Conservation (phyloP, 805 yeast species). For the Spencermartinsiella europaea region DNA sequence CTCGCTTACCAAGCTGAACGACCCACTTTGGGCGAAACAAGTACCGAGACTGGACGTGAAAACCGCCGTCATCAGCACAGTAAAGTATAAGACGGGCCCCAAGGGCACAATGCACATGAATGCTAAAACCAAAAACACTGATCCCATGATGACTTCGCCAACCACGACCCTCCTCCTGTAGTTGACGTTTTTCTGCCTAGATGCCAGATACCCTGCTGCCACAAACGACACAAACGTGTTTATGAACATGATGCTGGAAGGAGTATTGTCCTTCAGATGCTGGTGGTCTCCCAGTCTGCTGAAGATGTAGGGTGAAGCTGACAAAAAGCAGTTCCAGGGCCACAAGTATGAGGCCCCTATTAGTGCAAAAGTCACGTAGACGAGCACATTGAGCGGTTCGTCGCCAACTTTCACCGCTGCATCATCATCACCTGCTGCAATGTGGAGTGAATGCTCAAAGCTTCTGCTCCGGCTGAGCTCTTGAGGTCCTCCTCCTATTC, state of each 20-base stretch:
- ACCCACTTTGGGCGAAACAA: constrained; percentile 82
- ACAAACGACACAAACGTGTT: constrained; percentile 65
- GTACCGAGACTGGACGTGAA: constrained; percentile 67
- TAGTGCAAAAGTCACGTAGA: constrained; percentile 54
- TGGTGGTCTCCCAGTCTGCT: constrained; percentile 46
- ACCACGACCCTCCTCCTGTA: constrained; percentile 50
- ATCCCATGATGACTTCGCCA: constrained; percentile 57
- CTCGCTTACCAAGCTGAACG: constrained; percentile 78
- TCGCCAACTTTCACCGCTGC: not conserved
- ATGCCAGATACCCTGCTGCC: constrained; percentile 58
- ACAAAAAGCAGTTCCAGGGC: constrained; percentile 94
- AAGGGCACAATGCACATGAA: constrained; percentile 35
- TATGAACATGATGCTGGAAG: constrained; percentile 84
- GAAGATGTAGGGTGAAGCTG: constrained; percentile 78
- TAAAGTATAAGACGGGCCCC: constrained; percentile 32
- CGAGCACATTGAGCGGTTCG: not conserved
- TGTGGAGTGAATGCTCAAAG: not conserved
- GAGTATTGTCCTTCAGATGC: constrained; percentile 46
- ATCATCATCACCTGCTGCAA: not conserved
- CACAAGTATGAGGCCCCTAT: constrained; percentile 80
- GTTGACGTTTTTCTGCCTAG: constrained; percentile 54
- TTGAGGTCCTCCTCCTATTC: no score
- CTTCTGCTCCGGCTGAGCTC: not conserved
- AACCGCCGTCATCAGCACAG: constrained; percentile 57
- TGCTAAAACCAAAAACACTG: constrained; percentile 55